Evolutionary conservation across 495 filamentous ascomycete genomes (phyloP).

Genomic region (Neurospora sp.): DNA sequence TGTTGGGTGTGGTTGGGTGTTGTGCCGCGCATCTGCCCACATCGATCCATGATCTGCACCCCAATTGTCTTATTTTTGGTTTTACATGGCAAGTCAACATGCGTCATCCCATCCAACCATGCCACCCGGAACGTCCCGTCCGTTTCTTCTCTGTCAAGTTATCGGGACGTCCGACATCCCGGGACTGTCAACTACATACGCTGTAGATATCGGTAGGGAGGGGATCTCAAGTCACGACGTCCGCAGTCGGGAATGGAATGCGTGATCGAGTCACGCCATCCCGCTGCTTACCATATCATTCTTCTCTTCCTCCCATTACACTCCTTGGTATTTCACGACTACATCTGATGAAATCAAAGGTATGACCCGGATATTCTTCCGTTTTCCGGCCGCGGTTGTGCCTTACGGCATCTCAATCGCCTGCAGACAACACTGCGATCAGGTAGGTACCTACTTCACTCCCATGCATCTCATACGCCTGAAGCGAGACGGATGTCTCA

Average conservation of each 20-base stretch:
- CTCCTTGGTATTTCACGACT: not conserved
- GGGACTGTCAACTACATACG: not conserved
- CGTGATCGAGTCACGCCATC: not conserved
- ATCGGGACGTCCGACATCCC: not conserved
- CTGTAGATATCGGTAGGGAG: too few relatives aligned
- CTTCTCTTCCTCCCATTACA: not conserved
- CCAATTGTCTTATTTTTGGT: not conserved
- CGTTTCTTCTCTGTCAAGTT: not conserved
- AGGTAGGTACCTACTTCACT: not conserved
- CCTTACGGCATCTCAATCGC: not conserved
- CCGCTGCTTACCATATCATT: not conserved
- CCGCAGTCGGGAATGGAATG: not conserved
- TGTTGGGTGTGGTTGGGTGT: not conserved
- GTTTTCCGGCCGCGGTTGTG: not conserved
- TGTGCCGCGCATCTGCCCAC: not conserved
- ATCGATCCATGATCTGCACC: not conserved
- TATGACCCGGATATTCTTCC: not conserved
- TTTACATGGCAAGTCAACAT: not conserved
- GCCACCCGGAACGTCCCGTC: not conserved
- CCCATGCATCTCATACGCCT: not conserved
- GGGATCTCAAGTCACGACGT: not conserved
- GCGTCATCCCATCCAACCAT: not conserved
- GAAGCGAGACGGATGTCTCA: not conserved
- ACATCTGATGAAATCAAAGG: not conserved
- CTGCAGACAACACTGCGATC: not conserved